Percentiles rank a stretch among this genome's conserved stretches.
phyloP scores from a whole-genome alignment of 1,284 basidiomycete species.

The Malassezia psittaci region DNA sequence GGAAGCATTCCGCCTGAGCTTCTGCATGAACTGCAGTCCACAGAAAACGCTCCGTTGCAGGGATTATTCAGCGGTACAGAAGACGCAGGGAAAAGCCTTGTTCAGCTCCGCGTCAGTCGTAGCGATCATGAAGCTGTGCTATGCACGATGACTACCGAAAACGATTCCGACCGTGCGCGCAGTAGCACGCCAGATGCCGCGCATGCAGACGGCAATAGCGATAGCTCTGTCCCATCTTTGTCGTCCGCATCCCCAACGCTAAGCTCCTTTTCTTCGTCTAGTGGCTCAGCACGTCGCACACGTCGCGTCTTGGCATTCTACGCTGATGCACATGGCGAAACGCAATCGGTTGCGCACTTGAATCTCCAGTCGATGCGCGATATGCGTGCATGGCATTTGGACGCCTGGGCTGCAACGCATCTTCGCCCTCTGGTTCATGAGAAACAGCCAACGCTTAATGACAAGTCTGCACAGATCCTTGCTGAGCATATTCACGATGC shows the following conservation, averaged over 20 bases:
- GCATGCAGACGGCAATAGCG: conserved; percentile 8
- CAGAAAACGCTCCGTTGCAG: neutral
- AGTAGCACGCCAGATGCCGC: neutral
- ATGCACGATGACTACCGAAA: neutral
- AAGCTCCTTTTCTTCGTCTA: conserved; percentile 6
- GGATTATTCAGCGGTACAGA: neutral
- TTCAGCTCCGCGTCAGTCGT: neutral
- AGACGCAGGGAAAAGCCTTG: neutral
- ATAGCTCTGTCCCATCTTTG: conserved; percentile 16
- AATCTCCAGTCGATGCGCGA: neutral
- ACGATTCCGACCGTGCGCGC: neutral
- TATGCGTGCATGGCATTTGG: neutral
- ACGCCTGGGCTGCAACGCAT: conserved; percentile 9
- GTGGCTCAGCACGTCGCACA: neutral
- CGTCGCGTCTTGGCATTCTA: conserved; percentile 11
- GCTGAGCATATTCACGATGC: neutral
- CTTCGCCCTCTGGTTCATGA: neutral
- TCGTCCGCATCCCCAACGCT: conserved; percentile 12
- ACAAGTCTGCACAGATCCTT: neutral
- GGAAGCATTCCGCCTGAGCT: neutral
- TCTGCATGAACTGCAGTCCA: conserved; percentile 2
- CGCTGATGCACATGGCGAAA: neutral
- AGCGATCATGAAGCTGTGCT: neutral
- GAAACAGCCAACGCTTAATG: neutral
- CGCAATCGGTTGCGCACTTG: neutral